Conservation (phyloP, 768 basidiomycete genomes). For the Agrocybe chaxingu region DNA sequence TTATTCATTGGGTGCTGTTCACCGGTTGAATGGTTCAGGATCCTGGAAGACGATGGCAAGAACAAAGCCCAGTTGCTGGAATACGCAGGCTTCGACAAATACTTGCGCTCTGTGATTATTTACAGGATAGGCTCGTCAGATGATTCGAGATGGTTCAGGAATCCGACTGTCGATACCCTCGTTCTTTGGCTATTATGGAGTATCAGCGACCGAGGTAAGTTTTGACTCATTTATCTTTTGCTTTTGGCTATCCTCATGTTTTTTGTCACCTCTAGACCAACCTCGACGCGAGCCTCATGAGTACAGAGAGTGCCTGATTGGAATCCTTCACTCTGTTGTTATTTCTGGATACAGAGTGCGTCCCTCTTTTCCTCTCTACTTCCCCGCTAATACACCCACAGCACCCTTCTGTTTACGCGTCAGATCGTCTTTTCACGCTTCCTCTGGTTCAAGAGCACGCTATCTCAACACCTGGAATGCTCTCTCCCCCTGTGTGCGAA, state of each 20-base stretch:
- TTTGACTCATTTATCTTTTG: not conserved
- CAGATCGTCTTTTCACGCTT: conserved; percentile 40
- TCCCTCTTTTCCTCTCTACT: not conserved
- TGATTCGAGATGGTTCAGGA: conserved; percentile 20
- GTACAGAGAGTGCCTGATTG: conserved; percentile 24
- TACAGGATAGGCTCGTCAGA: conserved; percentile 10
- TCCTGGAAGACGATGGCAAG: conserved; percentile 48
- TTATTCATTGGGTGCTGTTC: not conserved
- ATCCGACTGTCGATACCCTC: conserved; percentile 35
- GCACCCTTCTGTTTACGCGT: conserved; percentile 40
- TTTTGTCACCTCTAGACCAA: conserved; percentile 22
- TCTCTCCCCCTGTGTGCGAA: conserved; percentile 27
- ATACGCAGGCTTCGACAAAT: conserved; percentile 35
- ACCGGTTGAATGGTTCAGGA: conserved; percentile 13
- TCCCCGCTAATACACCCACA: conserved; percentile 16
- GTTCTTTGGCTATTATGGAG: conserved; percentile 47
- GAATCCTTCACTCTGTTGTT: conserved; percentile 35
- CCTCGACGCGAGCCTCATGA: conserved; percentile 25
- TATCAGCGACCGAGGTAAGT: conserved; percentile 35
- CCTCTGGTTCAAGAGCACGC: conserved; percentile 22
- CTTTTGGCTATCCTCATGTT: not conserved
- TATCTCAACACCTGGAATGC: conserved; percentile 22
- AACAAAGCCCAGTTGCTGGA: conserved; percentile 40
- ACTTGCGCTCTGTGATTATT: conserved; percentile 18
- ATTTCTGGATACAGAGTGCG: conserved; percentile 39